phyloP scores from a whole-genome alignment of 306 rosid species.

The Dicorynia guianensis region DNA sequence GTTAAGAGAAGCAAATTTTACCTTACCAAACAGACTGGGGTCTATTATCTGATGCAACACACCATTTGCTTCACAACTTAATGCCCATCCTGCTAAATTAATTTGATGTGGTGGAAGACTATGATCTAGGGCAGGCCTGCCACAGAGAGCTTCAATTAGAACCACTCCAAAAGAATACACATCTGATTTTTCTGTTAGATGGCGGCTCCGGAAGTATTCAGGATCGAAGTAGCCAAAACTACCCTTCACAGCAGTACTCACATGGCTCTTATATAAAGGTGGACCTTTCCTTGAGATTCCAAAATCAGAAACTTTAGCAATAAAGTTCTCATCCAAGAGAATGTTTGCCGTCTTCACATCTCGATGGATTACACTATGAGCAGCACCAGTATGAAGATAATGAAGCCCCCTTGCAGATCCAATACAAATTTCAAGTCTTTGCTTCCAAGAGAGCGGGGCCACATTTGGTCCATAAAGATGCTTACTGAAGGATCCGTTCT shows the following conservation, averaged over 20 bases:
- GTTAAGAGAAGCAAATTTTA: conserved; percentile 38
- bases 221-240: conserved; percentile 99
- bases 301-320: conserved; percentile 97
- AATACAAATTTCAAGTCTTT: conserved; percentile 89
- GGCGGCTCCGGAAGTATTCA: conserved; percentile 93
- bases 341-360: conserved; percentile 98
- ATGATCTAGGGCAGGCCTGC: conserved; percentile 94
- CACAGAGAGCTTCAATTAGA: conserved; percentile 93
- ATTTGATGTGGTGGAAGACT: conserved; percentile 95
- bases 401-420: conserved; percentile 98
- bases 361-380: conserved; percentile 93
- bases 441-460: conserved; percentile 88
- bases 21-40: conserved; percentile 78
- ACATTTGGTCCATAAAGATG: conserved; percentile 91
- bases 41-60: conserved; percentile 97
- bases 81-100: conserved; percentile 97
- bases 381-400: conserved; percentile 94
- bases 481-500: conserved; percentile 94
- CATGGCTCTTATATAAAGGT: conserved; percentile 93
- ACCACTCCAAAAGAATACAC: conserved; percentile 98
- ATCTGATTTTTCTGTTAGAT: conserved; percentile 95
- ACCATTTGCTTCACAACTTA: conserved; percentile 94
- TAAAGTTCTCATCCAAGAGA: conserved; percentile 88
- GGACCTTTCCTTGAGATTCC: conserved; percentile 98
- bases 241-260: conserved; percentile 97